A percentile compares a stretch with the other conserved stretches of the same genome.
Evolutionary conservation across 2,329 filamentous ascomycete genomes (phyloP).

Genomic region (Ascomycota sp.): DNA sequence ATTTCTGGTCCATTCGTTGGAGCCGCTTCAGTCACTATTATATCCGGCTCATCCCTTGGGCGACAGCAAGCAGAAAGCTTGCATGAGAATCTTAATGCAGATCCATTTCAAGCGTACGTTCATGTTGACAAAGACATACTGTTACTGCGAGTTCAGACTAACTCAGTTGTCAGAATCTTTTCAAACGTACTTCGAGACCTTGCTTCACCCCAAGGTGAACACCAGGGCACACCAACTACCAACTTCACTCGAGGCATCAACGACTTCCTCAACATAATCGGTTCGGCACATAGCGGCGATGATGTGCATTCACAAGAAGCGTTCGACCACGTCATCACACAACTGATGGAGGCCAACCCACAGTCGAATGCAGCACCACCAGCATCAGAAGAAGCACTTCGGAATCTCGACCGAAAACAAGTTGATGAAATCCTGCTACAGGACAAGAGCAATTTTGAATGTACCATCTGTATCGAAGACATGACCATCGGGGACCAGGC

Average conservation of each 20-base stretch:
- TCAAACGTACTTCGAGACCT: constrained; percentile 19
- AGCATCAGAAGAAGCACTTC: constrained; percentile 53
- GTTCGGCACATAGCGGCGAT: constrained; percentile 42
- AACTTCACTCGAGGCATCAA: constrained; percentile 18
- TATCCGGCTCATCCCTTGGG: constrained; percentile 14
- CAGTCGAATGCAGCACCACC: constrained; percentile 61
- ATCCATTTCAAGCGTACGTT: constrained; percentile 28
- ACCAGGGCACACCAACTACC: constrained; percentile 6
- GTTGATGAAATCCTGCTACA: constrained; percentile 48
- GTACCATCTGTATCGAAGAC: constrained; percentile 85
- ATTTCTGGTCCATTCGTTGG: constrained; percentile 15
- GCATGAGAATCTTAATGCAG: constrained; percentile 7
- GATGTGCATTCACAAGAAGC: constrained; percentile 81
- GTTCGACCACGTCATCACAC: constrained; percentile 66
- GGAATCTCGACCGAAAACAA: constrained; percentile 45
- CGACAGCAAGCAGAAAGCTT: constrained; percentile 1
- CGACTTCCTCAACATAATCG: constrained; percentile 31
- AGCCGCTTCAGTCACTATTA: constrained; percentile 26
- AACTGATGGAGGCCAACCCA: constrained; percentile 67
- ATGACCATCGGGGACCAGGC: constrained; percentile 53
- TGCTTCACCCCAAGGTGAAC: constrained; percentile 11
- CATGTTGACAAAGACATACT: not conserved
- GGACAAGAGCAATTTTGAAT: constrained; percentile 49
- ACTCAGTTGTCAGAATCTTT: constrained; percentile 19
- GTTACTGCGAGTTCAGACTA: not conserved